Evolutionary conservation across 2,329 filamentous ascomycete genomes (phyloP), one percentile per base, ranked within the genome.

Genomic region (Fusarium verticillioides): DNA sequence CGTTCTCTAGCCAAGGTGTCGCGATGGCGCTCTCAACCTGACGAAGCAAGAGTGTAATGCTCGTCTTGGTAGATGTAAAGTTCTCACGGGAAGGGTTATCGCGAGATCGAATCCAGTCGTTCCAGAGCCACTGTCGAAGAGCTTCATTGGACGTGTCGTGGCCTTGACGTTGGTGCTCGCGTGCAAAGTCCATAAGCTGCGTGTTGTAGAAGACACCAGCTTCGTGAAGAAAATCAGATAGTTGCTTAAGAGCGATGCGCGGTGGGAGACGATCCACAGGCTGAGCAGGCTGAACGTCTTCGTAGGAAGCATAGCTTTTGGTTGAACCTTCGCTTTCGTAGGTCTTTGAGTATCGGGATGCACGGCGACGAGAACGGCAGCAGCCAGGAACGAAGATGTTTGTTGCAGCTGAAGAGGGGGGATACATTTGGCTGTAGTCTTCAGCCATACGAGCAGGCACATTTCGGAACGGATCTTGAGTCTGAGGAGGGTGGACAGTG

Each of bases 211-310:
- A 74, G 23, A 56, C 10, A 6, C 21, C 23, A 26, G 63, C 53
- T 23, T 65, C 57, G 19, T 64, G n/a, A 18, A 74, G 59, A 18
- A 50, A 56, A 57, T 74, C 70, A 9, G 68, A 63, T 23, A 74
- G 68, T 57, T 72, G 67, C 15, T 69, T 65, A 26, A 74, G 54
- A 13, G 70, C 71, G 28, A 74, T 59, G 15, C 67, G 72, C n/a
- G 68, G 70, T n/a, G 67, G 72, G n/a, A 74, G 70, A 9, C 43
- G 49, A 26, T 57, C 57, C 36, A 10, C 34, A 40, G 65, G 56
- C 32, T 44, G 63, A n/a, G 43, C 21, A 16, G 34, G 26, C 13
- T 58, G 60, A 26, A 16, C 39, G 15, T 57, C 50, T 28, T 65
- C 37, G 23, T 60, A 68, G 5, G 63, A 68, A 13, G 49, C 28